phyloP scores from a whole-genome alignment of 1,284 basidiomycete genomes.

The Austroboletus rostrupii region DNA sequence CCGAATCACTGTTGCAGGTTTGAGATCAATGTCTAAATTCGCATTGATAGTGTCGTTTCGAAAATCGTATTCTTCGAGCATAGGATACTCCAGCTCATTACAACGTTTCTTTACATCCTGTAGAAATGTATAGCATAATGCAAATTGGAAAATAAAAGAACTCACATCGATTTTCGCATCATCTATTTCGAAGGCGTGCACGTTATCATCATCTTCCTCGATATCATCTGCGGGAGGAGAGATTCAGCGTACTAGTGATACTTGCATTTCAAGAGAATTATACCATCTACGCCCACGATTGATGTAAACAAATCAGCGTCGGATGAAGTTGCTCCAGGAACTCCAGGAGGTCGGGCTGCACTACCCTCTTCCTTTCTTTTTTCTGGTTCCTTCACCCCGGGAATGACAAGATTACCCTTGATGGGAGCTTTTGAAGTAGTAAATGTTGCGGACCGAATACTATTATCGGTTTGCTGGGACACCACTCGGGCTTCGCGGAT shows the following conservation, averaged over 20 bases:
- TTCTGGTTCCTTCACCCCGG: conserved; percentile 74
- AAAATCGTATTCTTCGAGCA: conserved; percentile 98
- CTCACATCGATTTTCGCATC: conserved; percentile 86
- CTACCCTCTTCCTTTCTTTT: conserved; percentile 57
- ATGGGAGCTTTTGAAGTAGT: conserved; percentile 80
- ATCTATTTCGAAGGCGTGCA: conserved; percentile 92
- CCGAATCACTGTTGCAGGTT: conserved; percentile 92
- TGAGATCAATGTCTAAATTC: conserved; percentile 94
- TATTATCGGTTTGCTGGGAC: conserved; percentile 57
- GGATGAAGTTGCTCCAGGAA: conserved; percentile 34
- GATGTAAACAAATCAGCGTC: conserved; percentile 84
- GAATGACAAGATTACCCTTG: conserved; percentile 78
- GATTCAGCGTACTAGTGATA: conserved; percentile 8
- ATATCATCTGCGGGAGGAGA: conserved; percentile 68
- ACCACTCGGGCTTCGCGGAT: conserved; percentile 81
- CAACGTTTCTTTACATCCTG: conserved; percentile 91
- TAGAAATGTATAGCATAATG: conserved; percentile 2
- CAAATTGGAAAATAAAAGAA: conserved; percentile 8
- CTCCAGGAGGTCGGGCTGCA: conserved; percentile 34
- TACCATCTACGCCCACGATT: conserved; percentile 87
- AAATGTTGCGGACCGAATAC: conserved; percentile 74
- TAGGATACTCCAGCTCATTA: conserved; percentile 92
- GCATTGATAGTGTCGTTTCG: conserved; percentile 92
- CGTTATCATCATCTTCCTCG: conserved; percentile 93
- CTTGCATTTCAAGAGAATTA: conserved; percentile 38